phyloP scores from a whole-genome alignment of 306 rosid genomes.

The Oxytropis ochrocephala region DNA sequence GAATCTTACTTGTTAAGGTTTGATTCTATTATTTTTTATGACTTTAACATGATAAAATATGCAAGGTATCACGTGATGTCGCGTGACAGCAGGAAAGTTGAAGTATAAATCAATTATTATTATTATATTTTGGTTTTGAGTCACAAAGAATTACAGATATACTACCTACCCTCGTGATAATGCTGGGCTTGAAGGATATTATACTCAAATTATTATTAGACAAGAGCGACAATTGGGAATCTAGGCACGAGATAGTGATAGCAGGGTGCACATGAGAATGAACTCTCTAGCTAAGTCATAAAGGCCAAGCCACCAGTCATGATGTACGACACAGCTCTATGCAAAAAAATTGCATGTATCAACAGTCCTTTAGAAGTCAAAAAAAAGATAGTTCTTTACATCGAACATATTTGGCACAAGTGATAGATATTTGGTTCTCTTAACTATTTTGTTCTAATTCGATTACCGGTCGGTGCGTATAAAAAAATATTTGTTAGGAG shows the following conservation, averaged over 20 bases:
- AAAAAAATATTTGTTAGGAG: too few species aligned
- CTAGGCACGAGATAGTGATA: slow-evolving; percentile 53
- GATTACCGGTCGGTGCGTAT: too few species aligned
- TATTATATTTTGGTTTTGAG: slow-evolving; percentile 1
- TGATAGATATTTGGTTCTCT: too few species aligned
- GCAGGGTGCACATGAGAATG: slow-evolving; percentile 29
- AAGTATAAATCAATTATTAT: slow-evolving; percentile 18
- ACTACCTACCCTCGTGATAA: slow-evolving; percentile 50
- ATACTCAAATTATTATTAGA: slow-evolving; percentile 28
- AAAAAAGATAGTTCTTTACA: too few species aligned
- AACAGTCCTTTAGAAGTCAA: neutral
- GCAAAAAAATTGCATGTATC: neutral
- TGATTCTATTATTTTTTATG: neutral
- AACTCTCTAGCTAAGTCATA: slow-evolving; percentile 16
- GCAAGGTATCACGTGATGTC: slow-evolving; percentile 45
- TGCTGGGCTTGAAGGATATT: slow-evolving; percentile 24
- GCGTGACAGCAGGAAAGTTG: slow-evolving; percentile 29
- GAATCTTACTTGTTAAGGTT: slow-evolving; percentile 7
- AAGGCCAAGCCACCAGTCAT: slow-evolving; percentile 30
- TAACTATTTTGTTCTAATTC: too few species aligned
- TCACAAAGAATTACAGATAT: slow-evolving; percentile 7
- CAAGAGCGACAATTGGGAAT: slow-evolving; percentile 39
- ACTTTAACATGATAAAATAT: neutral
- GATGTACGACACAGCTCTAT: slow-evolving; percentile 44
- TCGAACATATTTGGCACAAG: too few species aligned